Evolutionary conservation across 1,139 yeast species (phyloP).

Genomic region (Blastobotrys aristatus): DNA sequence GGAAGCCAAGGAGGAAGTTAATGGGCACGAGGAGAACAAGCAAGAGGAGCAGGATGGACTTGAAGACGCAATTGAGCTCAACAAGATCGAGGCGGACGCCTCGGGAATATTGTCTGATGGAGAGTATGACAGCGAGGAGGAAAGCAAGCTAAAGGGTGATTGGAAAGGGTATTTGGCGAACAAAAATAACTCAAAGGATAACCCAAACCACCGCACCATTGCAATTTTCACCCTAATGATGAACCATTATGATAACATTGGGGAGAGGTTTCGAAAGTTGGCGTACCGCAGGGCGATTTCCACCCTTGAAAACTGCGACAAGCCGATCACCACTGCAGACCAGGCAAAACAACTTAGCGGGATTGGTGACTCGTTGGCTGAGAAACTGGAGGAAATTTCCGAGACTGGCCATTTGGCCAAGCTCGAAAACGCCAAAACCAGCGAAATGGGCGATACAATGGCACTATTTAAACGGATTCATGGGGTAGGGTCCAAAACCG

Average conservation of each 20-base stretch:
- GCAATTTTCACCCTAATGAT: conserved; percentile 37
- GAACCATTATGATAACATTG: conserved; percentile 37
- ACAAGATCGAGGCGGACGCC: conserved; percentile 1
- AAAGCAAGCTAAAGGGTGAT: conserved; percentile 5
- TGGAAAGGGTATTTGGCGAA: conserved; percentile 11
- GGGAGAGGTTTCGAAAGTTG: conserved; percentile 40
- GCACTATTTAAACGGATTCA: conserved; percentile 42
- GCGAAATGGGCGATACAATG: conserved; percentile 29
- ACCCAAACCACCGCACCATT: conserved; percentile 38
- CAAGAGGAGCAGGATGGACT: neutral
- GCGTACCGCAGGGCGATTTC: conserved; percentile 45
- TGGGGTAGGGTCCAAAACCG: conserved; percentile 47
- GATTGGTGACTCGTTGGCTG: conserved; percentile 43
- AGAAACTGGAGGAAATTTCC: conserved; percentile 44
- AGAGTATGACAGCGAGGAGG: conserved; percentile 4
- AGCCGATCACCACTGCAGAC: conserved; percentile 35
- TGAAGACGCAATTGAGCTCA: conserved; percentile 4
- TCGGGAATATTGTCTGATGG: neutral
- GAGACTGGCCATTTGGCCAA: conserved; percentile 39
- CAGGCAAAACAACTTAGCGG: conserved; percentile 42
- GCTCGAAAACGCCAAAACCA: conserved; percentile 29
- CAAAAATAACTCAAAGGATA: neutral
- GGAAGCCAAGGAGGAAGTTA: neutral
- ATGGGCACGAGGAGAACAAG: neutral
- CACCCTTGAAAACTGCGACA: conserved; percentile 31